phyloP scores from a whole-genome alignment of 345 rosid species.

The Stellera chamaejasme region DNA sequence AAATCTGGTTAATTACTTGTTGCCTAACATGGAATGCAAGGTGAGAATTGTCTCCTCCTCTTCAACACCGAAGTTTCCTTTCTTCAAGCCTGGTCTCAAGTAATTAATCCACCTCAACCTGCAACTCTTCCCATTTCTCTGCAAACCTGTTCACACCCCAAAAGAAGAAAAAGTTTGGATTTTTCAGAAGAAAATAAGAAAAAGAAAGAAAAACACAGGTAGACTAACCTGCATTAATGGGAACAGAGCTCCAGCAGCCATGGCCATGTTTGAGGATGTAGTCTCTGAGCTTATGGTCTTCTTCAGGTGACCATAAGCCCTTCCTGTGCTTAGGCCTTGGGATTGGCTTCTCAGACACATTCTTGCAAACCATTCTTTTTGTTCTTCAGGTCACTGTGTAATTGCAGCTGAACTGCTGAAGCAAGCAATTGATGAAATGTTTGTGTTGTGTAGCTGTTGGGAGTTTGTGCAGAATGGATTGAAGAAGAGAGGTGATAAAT shows the following conservation, averaged over 20 bases:
- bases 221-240: constrained; percentile 68
- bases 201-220: not conserved
- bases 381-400: not conserved
- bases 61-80: constrained; percentile 46
- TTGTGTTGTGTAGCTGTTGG: constrained; percentile 3
- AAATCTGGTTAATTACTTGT: constrained; percentile 46
- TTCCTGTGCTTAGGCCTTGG: constrained; percentile 62
- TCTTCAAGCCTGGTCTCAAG: constrained; percentile 77
- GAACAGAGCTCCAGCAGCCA: constrained; percentile 83
- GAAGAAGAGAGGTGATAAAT: constrained; percentile 17
- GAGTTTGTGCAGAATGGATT: not conserved
- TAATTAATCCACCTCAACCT: constrained; percentile 94
- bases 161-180: too few species aligned
- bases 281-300: constrained; percentile 67
- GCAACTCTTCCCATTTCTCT: constrained; percentile 94
- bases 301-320: constrained; percentile 98
- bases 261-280: constrained; percentile 63
- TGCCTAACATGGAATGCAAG: constrained; percentile 70
- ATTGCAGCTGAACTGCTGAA: too few species aligned
- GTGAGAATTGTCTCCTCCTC: constrained; percentile 66
- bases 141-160: constrained; percentile 42
- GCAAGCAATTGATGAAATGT: constrained; percentile 13
- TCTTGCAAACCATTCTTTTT: constrained; percentile 31
- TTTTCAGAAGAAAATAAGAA: not conserved
- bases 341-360: constrained; percentile 42